A percentile compares a stretch with the other conserved stretches of the same genome.
Conservation (phyloP, 139 green algal species). For the Picochlorum sp. region DNA sequence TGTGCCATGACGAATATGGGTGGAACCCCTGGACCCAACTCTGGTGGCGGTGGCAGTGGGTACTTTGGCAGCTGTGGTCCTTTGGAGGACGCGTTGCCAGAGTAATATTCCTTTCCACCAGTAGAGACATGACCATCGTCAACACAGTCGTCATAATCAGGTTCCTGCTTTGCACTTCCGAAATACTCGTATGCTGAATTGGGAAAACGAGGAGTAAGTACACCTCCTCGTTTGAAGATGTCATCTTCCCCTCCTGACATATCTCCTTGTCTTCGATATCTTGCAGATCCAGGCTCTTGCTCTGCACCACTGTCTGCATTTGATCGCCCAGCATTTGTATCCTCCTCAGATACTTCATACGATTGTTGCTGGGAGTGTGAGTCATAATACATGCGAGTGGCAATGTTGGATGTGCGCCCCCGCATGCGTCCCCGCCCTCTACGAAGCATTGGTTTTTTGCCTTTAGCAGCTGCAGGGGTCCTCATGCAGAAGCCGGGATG, state of each 20-base stretch:
- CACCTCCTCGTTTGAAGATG: neutral
- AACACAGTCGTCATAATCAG: neutral
- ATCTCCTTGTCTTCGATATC: neutral
- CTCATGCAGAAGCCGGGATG: constrained; percentile 37
- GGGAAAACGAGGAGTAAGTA: neutral
- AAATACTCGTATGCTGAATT: neutral
- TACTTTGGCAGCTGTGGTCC: constrained; percentile 1
- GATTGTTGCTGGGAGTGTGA: neutral
- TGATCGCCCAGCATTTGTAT: neutral
- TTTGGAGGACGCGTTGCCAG: too few relatives aligned
- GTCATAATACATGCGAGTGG: neutral
- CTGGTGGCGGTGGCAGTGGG: neutral
- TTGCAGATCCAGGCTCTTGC: neutral
- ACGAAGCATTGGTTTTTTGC: neutral
- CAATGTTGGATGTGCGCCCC: neutral
- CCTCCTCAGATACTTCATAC: neutral
- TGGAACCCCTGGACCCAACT: constrained; percentile 1
- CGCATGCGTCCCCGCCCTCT: neutral
- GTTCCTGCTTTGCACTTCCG: neutral
- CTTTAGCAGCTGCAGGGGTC: constrained; percentile 7
- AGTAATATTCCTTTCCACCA: neutral
- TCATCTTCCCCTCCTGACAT: neutral
- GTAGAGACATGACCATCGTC: neutral
- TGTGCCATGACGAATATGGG: constrained; percentile 31
- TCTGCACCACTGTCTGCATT: neutral